These are phyloP conservation scores for Liquidambar formosana DNA, from an alignment of 164 flowering plant genomes.

Conservation along the genomic window DNA sequence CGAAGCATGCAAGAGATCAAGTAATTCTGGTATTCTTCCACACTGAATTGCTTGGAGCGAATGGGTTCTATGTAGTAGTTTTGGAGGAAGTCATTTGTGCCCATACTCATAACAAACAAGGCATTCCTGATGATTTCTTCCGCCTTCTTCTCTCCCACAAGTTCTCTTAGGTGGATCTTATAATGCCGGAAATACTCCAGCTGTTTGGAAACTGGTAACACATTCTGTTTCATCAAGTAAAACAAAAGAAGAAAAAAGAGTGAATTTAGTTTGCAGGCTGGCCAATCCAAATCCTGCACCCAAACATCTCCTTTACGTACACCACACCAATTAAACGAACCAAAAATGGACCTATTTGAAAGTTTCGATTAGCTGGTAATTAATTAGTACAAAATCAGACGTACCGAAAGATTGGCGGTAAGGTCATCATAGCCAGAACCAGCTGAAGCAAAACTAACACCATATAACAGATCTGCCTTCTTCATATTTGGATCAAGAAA, in stretches of 20 bases:
- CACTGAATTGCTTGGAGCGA: conserved; percentile 44
- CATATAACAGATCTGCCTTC: conserved; percentile 41
- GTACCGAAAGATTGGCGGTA: conserved; percentile 63
- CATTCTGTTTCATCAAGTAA: conserved; percentile 35
- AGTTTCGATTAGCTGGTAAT: no score
- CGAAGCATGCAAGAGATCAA: conserved; percentile 35
- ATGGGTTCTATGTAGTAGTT: conserved; percentile 55
- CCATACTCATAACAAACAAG: conserved; percentile 52
- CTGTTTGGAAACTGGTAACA: conserved; percentile 49
- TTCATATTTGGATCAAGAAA: conserved; percentile 42
- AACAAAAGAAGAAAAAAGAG: background rate
- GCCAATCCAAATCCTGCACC: no score
- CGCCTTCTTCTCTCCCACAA: conserved; percentile 41
- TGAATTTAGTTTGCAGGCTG: background rate
- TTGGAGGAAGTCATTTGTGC: conserved; percentile 71
- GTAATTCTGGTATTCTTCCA: conserved; percentile 43
- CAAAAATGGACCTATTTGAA: no score
- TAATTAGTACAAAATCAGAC: no score
- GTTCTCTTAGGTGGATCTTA: conserved; percentile 33
- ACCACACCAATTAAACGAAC: no score
- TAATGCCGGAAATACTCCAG: conserved; percentile 57
- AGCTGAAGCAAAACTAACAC: conserved; percentile 82
- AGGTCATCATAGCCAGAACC: conserved; percentile 75
- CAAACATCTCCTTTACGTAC: no score
- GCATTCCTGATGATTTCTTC: conserved; percentile 37